Evolutionary conservation across 2,329 filamentous ascomycete genomes (phyloP), one percentile per base, ranked within the genome.

Genomic region (Apiospora kogelbergensis): DNA sequence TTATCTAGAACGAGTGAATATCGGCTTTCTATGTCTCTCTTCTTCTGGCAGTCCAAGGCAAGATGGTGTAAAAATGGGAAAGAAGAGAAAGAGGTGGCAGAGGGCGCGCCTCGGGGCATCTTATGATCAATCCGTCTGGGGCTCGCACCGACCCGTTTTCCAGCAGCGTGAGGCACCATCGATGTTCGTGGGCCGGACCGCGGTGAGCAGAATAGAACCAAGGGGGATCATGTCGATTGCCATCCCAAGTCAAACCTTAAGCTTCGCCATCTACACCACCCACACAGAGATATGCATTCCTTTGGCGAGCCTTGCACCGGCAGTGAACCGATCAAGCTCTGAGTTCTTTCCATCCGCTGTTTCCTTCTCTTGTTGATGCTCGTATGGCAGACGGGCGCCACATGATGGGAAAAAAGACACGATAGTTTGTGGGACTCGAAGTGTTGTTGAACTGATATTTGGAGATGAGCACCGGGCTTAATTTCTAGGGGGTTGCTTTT

Each of bases 401-500:
- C 48, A 30, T 57, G 48, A 57, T 30, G 26, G 26, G 26, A 20
- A 57, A 57, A 57, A 57, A 57, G 48, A 24, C 48, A 57, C 26
- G 48, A 57, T 57, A 57, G 48, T 57, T 57, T 57, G 48, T 57
- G 48, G 48, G 48, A 57, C 48, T 60, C 3, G 53, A 60, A n/a
- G 26, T 60, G 53, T 60, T 60, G 53, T 60, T 60, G 53, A 60
- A 60, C 53, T 22, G 53, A 60, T 60, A 30, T 60, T 41, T 66
- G 24, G 48, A 63, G 64, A 66, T 69, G 65, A 69, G 26, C 68
- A 63, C 68, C 45, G 65, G 65, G 42, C 22, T 69, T 53, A 65
- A 65, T 69, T 67, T 67, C 7, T 63, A 66, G 68, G 42, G 30
- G 44, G 37, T 45, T 69, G 46, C 68, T 64, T 67, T 67, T 69